These are phyloP conservation scores for Pseudevernia furfuracea DNA, from an alignment of 495 filamentous ascomycete genomes.

Conservation along the genomic window DNA sequence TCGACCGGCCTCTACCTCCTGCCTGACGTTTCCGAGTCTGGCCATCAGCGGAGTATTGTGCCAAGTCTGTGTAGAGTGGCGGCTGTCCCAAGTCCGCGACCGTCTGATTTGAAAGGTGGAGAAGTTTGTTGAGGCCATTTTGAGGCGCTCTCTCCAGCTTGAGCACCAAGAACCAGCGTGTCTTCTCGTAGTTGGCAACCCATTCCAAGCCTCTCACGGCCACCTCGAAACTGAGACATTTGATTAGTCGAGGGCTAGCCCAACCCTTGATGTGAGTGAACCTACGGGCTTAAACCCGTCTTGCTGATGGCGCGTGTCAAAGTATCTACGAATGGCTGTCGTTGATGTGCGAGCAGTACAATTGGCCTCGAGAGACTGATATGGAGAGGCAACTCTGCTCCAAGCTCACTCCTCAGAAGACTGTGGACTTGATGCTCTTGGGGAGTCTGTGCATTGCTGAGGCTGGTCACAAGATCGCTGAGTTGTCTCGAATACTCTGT, in stretches of 20 bases:
- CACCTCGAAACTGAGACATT: slow-evolving; percentile 44
- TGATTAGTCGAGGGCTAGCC: slow-evolving; percentile 7
- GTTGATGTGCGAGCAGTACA: slow-evolving; percentile 55
- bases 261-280: neutral
- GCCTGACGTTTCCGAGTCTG: neutral
- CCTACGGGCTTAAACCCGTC: slow-evolving; percentile 40
- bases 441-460: slow-evolving; percentile 17
- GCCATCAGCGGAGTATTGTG: neutral
- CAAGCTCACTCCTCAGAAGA: slow-evolving; percentile 68
- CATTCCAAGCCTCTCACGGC: slow-evolving; percentile 46
- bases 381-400: slow-evolving; percentile 73
- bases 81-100: slow-evolving; percentile 58
- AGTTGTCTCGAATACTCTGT: slow-evolving; percentile 49
- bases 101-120: slow-evolving; percentile 56
- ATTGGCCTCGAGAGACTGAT: slow-evolving; percentile 79
- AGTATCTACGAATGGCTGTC: slow-evolving; percentile 53
- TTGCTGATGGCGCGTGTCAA: slow-evolving; percentile 32
- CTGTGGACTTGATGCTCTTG: slow-evolving; percentile 38
- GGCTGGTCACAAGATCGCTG: slow-evolving; percentile 41
- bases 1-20: neutral
- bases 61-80: slow-evolving; percentile 49
- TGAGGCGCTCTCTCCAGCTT: slow-evolving; percentile 42
- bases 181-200: slow-evolving; percentile 66
- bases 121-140: slow-evolving; percentile 54
- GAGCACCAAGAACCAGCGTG: slow-evolving; percentile 81